Evolutionary conservation across 306 rosid genomes (phyloP), one percentile per base, ranked within the genome.

Genomic region (Lagenaria siceraria): DNA sequence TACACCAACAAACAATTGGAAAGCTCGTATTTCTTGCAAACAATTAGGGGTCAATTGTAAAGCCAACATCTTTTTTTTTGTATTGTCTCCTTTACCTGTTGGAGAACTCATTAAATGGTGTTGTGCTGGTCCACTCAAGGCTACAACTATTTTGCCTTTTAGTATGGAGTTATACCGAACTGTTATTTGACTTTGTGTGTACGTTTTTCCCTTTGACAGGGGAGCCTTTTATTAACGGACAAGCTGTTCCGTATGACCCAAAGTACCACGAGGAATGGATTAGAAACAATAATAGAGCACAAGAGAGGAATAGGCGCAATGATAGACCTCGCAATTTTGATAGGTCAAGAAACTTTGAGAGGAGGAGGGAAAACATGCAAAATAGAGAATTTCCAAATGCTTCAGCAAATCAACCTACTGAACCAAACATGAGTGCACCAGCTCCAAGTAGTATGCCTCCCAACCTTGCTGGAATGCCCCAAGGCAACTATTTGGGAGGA

Each of bases 241-340:
- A 90, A 80, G 99, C 98, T 3, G 96, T 96, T 72, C 96, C 99
- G 3, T 96, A 96, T 86, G 99, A 96, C 61, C 88, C 97, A 29
- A 90, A 90, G 81, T 96, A 89, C 83, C 97, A 96, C 31, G 98
- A 92, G 59, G 99, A 96, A 68, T 92, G 97, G 97, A 88, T 90
- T 68, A 89, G 96, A 75, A 96, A 90, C 91, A 96, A 96, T 80
- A 88, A 90, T n/a, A 83, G 92, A 49, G 99, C 99, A 8, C 92
- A 92, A 48, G 99, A 92, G 80, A 96, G 99, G 81, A 95, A 95
- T 81, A 95, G 92, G 77, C 95, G 98, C 66, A 92, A 89, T 79
- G 98, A 95, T 69, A 82, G 97, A 56, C 97, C 98, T 82, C 89
- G 95, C 2, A 89, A 88, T 80, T 82, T 80, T 36, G 98, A 95